Base-by-base conservation (phyloP, 2,329 filamentous ascomycete species). In the Paramyrothecium roridum region DNA sequence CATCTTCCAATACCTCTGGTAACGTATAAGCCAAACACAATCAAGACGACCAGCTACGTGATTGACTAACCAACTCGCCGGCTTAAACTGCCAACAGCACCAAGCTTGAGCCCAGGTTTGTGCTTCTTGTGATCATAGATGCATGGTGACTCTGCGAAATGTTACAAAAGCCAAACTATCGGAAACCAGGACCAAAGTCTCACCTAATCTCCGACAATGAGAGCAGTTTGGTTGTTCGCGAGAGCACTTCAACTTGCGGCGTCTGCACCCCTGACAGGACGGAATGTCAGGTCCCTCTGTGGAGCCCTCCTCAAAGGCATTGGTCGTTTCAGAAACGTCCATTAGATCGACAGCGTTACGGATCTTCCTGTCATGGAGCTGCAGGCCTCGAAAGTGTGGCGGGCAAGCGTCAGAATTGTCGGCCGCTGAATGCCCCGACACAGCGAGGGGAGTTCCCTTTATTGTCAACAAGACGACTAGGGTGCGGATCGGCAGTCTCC, bases 21-120 rank as follows among this genome's bases (percentile, higher is more conserved):
- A 19, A 21, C 23, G 20, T 8, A 21, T 45, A n/a, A 45, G 40
- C 16, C 40, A 45, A 21, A 8, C 40, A 4, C 40, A 45, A 8
- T 21, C 16, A n/a, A 45, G 17, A 45, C 16, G 40, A 21, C 12
- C 3, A 20, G 6, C 11, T 19, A 16, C n/a, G 21, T 48, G 52
- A 56, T 46, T 30, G 48, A 50, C 13, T 49, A 69, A 69, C 65
- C 21, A 74, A 59, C 26, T 56, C 72, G 61, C 53, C 65, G 58
- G 50, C 70, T 70, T 20, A 74, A 55, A 43, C 63, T 68, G 37
- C 74, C 71, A 20, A 75, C 63, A 2, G 70, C 72, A 1, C 73
- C 73, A 13, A 63, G 58, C 56, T 73, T 73, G 52, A 75, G 63
- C 2, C 72, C 71, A 4, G 73, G 73, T 54, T 71, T 74, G 3